Evolutionary conservation across 306 rosid species (phyloP).

Genomic region (apple (Malus domestica)): ASM211411v1 NC_041801.1:23477501-23478000

Average conservation of each 20-base stretch:
- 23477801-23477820: neutral
- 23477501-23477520: slow-evolving; percentile 74
- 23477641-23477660: neutral
- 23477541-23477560: slow-evolving; percentile 73
- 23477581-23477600: neutral
- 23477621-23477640: neutral
- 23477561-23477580: slow-evolving; percentile 65
- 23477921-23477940: neutral
- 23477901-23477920: neutral
- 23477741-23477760: too few species aligned
- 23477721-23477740: too few species aligned
- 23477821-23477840: neutral
- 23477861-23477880: neutral
- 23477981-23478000: too few species aligned
- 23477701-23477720: neutral
- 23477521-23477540: slow-evolving; percentile 79
- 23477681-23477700: neutral
- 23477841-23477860: neutral
- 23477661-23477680: neutral
- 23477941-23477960: too few species aligned
- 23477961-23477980: too few species aligned
- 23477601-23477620: neutral
- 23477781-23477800: neutral
- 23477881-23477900: neutral
- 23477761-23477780: neutral